Base-by-base conservation (phyloP, 345 rosid species). In the Eutrema japonicum region DNA sequence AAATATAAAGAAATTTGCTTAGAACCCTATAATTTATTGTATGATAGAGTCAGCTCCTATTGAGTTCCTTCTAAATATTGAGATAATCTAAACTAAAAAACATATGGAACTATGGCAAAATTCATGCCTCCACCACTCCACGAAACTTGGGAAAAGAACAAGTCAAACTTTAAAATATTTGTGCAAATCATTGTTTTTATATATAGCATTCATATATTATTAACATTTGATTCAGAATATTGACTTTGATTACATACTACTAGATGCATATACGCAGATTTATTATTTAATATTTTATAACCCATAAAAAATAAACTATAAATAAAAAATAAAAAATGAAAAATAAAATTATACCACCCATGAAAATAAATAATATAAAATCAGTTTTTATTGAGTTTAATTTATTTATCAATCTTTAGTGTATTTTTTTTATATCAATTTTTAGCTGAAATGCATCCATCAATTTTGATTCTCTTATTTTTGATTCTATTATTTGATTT, bases 111-210 rank as follows among this genome's bases (percentile, higher is more conserved):
- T 30, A 46, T 55, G 71, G 79, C 75, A 55, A 41, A 70, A 30
- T 55, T 76, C 79, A 76, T 76, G 79, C 75, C 71, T 70, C 36
- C 35, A 60, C 18, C 48, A 30, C 32, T 60, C 65, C 71, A 70
- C 16, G 43, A 45, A 46, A 70, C 60, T 48, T 69, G 71, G 71
- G 75, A 70, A 38, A 70, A 29, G 46, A 70, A 63, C 22, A 64
- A 63, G 79, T 76, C 75, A 70, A 76, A 41, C 54, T 47, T 49
- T 64, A 27, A 45, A 53, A 45, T 68, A 68, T 59, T 26, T 49
- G 14, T 43, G 45, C 51, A 61, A 47, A 11, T 36, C 36, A 13
- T 58, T 70, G 12, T 58, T 35, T 18, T 18, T 58, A 10, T 7
- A 22, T 38, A 16, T 22, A 47, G 1, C 65, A 27, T 64, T 47